Percentiles rank a stretch among this genome's conserved stretches.
Conservation (phyloP, 108 stramenopile species). For the Nitzschia palea region DNA sequence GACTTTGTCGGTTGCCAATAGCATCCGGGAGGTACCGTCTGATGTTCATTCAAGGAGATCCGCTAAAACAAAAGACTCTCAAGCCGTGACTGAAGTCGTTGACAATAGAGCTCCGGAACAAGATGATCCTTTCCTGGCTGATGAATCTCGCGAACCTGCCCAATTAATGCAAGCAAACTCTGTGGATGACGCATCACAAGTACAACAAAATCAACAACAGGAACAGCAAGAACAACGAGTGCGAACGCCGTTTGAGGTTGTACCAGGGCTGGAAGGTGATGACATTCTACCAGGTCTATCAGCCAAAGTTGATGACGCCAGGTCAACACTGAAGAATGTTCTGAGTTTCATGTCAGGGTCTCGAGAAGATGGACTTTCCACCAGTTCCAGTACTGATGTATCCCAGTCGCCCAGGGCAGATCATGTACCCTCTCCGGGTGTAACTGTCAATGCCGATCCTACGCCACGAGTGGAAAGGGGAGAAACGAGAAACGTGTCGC, state of each 20-base stretch:
- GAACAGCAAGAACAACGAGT: background rate
- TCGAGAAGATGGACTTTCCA: background rate
- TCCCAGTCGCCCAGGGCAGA: too few relatives aligned
- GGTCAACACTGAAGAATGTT: conserved; percentile 2
- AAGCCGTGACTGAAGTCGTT: background rate
- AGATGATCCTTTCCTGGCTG: background rate
- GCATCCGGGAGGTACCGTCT: too few relatives aligned
- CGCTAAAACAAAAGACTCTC: conserved; percentile 5
- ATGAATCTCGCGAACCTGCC: background rate
- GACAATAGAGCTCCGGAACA: background rate
- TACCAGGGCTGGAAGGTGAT: conserved; percentile 31
- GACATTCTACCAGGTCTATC: conserved; percentile 27
- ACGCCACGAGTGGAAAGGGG: background rate
- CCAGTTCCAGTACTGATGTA: too few relatives aligned
- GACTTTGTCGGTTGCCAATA: background rate
- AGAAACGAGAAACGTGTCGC: conserved; percentile 1
- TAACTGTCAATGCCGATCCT: background rate
- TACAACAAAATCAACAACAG: conserved; percentile 4
- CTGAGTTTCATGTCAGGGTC: background rate
- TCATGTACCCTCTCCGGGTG: background rate
- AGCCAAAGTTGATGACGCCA: conserved; percentile 1
- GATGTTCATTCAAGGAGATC: conserved; percentile 6
- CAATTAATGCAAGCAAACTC: background rate
- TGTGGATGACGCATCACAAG: background rate
- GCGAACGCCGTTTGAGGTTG: conserved; percentile 10